These are phyloP conservation scores for Chrysophaeum taylorii DNA, from an alignment of 352 stramenopile genomes.

Conservation along the genomic window DNA sequence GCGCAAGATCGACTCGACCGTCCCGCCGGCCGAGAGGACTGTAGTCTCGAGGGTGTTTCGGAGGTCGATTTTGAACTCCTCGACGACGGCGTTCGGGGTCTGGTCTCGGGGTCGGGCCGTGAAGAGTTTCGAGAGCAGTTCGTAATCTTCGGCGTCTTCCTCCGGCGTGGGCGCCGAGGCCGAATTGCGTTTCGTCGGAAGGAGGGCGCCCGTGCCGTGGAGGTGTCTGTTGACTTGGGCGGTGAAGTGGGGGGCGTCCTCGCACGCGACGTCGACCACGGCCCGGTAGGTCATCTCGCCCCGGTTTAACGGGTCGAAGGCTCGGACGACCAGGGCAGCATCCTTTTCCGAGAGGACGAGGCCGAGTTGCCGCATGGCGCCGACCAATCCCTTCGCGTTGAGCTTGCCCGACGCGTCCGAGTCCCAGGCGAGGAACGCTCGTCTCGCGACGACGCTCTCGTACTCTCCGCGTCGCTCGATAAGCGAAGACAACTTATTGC, in stretches of 20 bases:
- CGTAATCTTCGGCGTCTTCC: neutral
- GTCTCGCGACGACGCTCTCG: neutral
- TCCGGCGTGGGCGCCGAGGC: neutral
- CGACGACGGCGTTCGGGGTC: neutral
- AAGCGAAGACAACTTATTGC: neutral
- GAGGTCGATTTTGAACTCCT: constrained; percentile 6
- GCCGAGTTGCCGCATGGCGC: neutral
- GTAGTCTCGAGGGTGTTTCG: neutral
- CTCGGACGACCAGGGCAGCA: neutral
- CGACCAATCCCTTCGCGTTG: neutral
- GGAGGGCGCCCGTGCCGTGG: too few species aligned
- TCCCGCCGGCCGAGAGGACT: neutral
- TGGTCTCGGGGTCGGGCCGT: neutral
- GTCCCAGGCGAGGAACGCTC: constrained; percentile 12
- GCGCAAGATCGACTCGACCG: neutral
- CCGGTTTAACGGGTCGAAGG: neutral
- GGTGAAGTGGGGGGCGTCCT: constrained; percentile 1
- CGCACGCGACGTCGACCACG: constrained; percentile 1
- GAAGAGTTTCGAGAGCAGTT: neutral
- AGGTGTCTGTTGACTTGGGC: neutral
- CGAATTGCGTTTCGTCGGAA: neutral
- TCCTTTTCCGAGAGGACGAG: neutral
- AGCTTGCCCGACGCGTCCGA: constrained; percentile 1
- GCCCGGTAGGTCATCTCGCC: constrained; percentile 4
- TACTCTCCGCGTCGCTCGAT: constrained; percentile 2